A percentile compares a stretch with the other conserved stretches of the same genome.
Conservation (phyloP, 192 early-diverging fungal species). For the Thamnidium elegans region DNA sequence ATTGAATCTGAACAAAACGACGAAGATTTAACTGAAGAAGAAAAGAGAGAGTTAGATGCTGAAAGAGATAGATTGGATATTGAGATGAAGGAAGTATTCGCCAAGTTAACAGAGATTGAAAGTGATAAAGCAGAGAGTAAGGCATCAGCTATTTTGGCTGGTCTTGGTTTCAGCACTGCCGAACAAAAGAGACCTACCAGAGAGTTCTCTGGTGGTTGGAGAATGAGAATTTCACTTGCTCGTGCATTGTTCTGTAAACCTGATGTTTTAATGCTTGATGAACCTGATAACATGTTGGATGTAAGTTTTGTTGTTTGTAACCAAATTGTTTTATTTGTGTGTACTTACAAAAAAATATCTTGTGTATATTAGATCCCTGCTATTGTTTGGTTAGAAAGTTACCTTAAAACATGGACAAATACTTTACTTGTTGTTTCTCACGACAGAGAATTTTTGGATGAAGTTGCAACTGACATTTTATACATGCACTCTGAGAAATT, state of each 20-base stretch:
- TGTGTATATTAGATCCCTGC: slow-evolving; percentile 68
- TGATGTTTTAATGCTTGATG: slow-evolving; percentile 86
- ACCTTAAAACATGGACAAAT: slow-evolving; percentile 86
- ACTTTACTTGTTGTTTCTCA: slow-evolving; percentile 96
- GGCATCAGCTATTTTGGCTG: slow-evolving; percentile 92
- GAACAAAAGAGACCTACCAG: slow-evolving; percentile 84
- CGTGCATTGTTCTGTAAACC: slow-evolving; percentile 97
- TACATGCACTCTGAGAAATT: slow-evolving; percentile 92
- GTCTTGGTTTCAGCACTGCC: slow-evolving; percentile 87
- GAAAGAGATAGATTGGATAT: slow-evolving; percentile 48
- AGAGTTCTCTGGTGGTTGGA: slow-evolving; percentile 98
- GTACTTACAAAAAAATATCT: not conserved
- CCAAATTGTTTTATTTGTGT: not conserved
- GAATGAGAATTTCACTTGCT: slow-evolving; percentile 96
- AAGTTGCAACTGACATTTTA: slow-evolving; percentile 95
- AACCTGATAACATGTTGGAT: slow-evolving; percentile 90
- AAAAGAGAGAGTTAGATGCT: slow-evolving; percentile 52
- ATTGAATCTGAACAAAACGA: slow-evolving; percentile 52
- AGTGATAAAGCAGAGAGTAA: slow-evolving; percentile 93
- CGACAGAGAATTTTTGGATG: slow-evolving; percentile 97
- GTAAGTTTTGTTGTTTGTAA: slow-evolving; percentile 13
- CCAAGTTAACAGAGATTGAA: slow-evolving; percentile 91
- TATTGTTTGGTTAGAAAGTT: slow-evolving; percentile 96
- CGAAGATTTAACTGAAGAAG: slow-evolving; percentile 40
- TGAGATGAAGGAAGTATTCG: slow-evolving; percentile 79